Conservation (phyloP, 2,329 filamentous ascomycete species). For the Diaporthe helianthi region DNA sequence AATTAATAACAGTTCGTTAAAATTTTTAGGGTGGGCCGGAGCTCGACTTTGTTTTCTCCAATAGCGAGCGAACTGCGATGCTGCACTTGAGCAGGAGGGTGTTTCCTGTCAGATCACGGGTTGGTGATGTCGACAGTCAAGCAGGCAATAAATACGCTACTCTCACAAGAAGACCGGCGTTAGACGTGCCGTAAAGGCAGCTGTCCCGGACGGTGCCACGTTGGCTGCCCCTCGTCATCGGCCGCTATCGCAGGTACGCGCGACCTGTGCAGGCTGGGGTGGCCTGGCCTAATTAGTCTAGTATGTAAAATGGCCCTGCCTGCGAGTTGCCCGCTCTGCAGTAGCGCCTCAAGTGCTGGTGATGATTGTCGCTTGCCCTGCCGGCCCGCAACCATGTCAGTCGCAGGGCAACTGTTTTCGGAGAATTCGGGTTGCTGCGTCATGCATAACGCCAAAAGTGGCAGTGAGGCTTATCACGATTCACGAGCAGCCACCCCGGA, state of each 20-base stretch:
- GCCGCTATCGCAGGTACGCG: conserved; percentile 24
- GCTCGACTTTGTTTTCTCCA: no score
- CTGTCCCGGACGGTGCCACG: conserved; percentile 24
- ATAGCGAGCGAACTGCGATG: conserved; percentile 11
- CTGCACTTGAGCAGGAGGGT: not conserved
- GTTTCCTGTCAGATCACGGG: not conserved
- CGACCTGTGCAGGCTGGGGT: conserved; percentile 1
- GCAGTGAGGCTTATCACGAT: conserved; percentile 20
- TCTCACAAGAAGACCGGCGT: conserved; percentile 1
- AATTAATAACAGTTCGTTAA: no score
- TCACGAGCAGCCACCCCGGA: no score
- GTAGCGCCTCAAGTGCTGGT: conserved; percentile 14
- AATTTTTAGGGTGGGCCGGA: no score
- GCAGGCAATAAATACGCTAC: conserved; percentile 11
- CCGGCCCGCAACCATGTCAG: conserved; percentile 19
- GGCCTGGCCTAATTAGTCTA: no score
- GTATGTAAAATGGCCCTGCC: no score
- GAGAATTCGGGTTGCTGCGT: conserved; percentile 11
- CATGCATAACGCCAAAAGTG: conserved; percentile 27
- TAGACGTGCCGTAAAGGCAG: not conserved
- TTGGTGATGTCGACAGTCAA: conserved; percentile 1
- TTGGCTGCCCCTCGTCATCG: conserved; percentile 18
- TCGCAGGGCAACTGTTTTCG: conserved; percentile 24
- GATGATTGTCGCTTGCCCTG: conserved; percentile 24
- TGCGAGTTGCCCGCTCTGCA: conserved; percentile 7